Evolutionary conservation across 345 rosid species (phyloP).

Genomic region (Dimocarpus longan): DNA sequence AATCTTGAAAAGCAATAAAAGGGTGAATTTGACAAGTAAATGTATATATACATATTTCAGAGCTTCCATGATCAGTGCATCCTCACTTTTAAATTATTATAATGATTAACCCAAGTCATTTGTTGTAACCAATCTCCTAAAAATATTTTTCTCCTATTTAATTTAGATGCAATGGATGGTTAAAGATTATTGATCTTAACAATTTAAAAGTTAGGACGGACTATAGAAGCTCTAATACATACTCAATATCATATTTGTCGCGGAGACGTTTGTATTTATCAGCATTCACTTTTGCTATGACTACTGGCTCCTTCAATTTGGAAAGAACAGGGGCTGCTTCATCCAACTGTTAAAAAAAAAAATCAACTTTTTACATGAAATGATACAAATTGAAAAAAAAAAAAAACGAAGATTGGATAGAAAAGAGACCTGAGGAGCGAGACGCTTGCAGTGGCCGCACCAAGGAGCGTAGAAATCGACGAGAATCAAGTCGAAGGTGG

Average conservation of each 20-base stretch:
- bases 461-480: slow-evolving; percentile 97
- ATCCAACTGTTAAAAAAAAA: slow-evolving; percentile 61
- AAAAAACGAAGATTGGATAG: background rate
- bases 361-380: background rate
- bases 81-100: no score
- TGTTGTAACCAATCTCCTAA: no score
- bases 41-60: no score
- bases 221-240: slow-evolving; percentile 26
- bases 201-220: no score
- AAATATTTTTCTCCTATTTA: no score
- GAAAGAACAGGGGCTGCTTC: slow-evolving; percentile 87
- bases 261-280: slow-evolving; percentile 72
- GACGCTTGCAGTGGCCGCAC: slow-evolving; percentile 99
- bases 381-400: background rate
- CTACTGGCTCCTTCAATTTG: slow-evolving; percentile 67
- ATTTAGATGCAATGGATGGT: no score
- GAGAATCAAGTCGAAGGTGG: slow-evolving; percentile 70
- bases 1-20: background rate
- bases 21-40: background rate
- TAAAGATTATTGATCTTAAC: no score
- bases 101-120: no score
- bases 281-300: slow-evolving; percentile 84
- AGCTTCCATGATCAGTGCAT: no score
- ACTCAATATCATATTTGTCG: slow-evolving; percentile 80
- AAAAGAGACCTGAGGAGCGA: slow-evolving; percentile 78